Conservation (phyloP, 2,329 filamentous ascomycete genomes). For the Beauveria medogensis region DNA sequence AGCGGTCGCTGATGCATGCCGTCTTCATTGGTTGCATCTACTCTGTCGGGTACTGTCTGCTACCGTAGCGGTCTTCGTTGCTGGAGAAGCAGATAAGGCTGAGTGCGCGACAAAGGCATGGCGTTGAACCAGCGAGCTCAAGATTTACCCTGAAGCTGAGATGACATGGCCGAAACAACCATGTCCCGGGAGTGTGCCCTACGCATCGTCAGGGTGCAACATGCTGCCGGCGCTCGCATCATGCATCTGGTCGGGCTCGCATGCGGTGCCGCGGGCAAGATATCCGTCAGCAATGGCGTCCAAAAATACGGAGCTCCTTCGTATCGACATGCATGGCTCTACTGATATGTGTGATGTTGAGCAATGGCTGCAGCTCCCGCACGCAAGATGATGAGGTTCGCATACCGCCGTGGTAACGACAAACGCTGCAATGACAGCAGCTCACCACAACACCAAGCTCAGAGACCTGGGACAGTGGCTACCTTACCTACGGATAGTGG, state of each 20-base stretch:
- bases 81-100: too few species aligned
- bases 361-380: background rate
- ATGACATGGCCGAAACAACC: too few species aligned
- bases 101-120: too few species aligned
- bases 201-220: too few species aligned
- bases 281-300: background rate
- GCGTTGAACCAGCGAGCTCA: too few species aligned
- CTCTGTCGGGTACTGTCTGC: too few species aligned
- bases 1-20: background rate
- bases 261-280: background rate
- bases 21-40: too few species aligned
- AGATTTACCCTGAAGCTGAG: too few species aligned
- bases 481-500: background rate
- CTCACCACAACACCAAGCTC: background rate
- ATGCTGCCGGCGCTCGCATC: background rate
- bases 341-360: background rate
- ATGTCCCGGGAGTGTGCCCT: too few species aligned
- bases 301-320: background rate
- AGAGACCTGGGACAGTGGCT: background rate
- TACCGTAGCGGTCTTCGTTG: too few species aligned
- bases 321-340: background rate
- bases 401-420: background rate
- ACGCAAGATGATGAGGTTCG: background rate
- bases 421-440: background rate
- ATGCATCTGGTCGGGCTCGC: background rate